phyloP scores from a whole-genome alignment of 495 filamentous ascomycete genomes.

The Neurospora tetrasperma region DNA sequence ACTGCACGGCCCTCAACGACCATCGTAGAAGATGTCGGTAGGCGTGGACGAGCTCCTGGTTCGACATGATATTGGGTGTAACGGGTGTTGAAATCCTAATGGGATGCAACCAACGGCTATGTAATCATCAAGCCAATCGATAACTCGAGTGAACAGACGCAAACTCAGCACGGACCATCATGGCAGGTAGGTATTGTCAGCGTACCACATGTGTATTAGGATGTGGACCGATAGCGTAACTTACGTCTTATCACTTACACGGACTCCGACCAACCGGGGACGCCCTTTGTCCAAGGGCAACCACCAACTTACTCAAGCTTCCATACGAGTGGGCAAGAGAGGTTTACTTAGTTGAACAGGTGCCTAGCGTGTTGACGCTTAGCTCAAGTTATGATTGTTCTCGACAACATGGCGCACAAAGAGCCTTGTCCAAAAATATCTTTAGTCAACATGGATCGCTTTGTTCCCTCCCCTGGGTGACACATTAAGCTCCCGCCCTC shows the following conservation, averaged over 20 bases:
- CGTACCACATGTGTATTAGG: neutral
- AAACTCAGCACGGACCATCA: neutral
- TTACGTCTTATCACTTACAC: neutral
- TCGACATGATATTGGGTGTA: conserved; percentile 13
- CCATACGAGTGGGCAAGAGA: neutral
- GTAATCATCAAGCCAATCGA: neutral
- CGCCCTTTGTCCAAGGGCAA: neutral
- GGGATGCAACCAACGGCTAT: too few species aligned
- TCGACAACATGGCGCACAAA: neutral
- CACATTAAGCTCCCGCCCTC: neutral
- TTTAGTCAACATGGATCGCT: neutral
- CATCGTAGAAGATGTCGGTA: conserved; percentile 73
- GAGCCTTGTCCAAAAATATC: neutral
- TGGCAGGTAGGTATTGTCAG: neutral
- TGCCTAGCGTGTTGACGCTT: neutral
- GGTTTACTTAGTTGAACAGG: neutral
- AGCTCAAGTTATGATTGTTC: neutral
- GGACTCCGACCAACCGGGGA: neutral
- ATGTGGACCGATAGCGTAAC: neutral
- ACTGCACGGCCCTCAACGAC: conserved; percentile 67
- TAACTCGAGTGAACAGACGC: neutral
- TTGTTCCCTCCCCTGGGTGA: neutral
- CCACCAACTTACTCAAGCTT: neutral
- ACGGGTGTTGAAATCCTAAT: neutral
- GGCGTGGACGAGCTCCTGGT: conserved; percentile 49